Evolutionary conservation across 2,329 filamentous ascomycete genomes (phyloP).

Genomic region (Colletotrichum sp.): DNA sequence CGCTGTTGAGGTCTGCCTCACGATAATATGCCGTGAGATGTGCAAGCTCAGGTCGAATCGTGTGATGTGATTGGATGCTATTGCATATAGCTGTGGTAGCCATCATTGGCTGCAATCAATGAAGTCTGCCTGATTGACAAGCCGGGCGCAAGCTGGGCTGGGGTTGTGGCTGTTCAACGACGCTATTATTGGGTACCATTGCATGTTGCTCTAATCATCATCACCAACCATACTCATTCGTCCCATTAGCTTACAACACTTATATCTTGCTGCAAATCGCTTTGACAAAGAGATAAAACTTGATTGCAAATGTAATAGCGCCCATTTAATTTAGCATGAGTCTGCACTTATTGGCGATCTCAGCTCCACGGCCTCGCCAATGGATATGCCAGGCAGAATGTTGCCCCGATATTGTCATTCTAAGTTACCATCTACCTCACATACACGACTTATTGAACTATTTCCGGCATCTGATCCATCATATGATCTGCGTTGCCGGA

Average conservation of each 20-base stretch:
- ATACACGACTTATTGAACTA: not conserved
- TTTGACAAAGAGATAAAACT: no score
- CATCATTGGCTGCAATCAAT: not conserved
- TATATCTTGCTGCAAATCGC: no score
- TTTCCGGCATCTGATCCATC: not conserved
- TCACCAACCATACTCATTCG: not conserved
- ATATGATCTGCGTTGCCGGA: not conserved
- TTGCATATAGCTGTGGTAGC: not conserved
- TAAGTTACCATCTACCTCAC: not conserved
- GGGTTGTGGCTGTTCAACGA: no score
- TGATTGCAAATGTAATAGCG: no score
- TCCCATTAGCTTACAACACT: not conserved
- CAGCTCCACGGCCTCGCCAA: not conserved
- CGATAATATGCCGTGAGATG: no score
- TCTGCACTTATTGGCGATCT: not conserved
- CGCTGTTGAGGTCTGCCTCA: no score
- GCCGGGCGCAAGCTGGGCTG: not conserved
- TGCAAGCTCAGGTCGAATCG: not conserved
- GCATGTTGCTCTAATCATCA: not conserved
- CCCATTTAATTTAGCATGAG: no score
- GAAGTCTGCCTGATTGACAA: not conserved
- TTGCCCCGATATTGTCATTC: not conserved
- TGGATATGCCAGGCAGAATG: not conserved
- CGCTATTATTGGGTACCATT: no score
- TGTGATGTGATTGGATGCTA: not conserved